These are phyloP conservation scores for Ceratocystis cacaofunesta DNA, from an alignment of 2,329 filamentous ascomycete genomes.

Conservation along the genomic window DNA sequence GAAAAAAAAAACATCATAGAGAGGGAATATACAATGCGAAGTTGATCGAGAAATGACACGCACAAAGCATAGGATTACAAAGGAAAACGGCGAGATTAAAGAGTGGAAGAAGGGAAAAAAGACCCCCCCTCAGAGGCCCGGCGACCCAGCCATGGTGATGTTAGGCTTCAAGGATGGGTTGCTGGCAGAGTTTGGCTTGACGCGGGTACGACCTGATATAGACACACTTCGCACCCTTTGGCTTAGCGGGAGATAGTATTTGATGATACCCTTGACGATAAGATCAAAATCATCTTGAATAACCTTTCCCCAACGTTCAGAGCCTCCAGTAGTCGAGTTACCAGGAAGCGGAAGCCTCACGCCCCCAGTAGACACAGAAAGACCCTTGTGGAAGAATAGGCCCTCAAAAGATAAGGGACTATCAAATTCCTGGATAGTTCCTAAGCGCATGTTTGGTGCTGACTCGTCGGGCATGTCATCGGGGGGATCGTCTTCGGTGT, in stretches of 20 bases:
- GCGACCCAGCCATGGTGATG: slow-evolving; percentile 15
- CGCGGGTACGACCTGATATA: slow-evolving; percentile 43
- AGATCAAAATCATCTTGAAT: slow-evolving; percentile 86
- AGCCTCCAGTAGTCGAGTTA: slow-evolving; percentile 76
- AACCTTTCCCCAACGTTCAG: slow-evolving; percentile 77
- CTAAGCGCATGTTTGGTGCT: slow-evolving; percentile 79
- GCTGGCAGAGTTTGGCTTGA: slow-evolving; percentile 48
- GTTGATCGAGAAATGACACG: background rate
- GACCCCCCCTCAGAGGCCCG: background rate
- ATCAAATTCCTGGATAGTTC: slow-evolving; percentile 73
- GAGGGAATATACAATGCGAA: background rate
- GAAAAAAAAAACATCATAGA: background rate
- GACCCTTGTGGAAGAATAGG: slow-evolving; percentile 64
- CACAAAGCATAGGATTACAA: background rate
- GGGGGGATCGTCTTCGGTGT: slow-evolving; percentile 25
- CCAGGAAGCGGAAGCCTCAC: slow-evolving; percentile 71
- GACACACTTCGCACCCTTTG: slow-evolving; percentile 43
- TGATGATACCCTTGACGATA: slow-evolving; percentile 78
- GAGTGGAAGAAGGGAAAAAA: background rate
- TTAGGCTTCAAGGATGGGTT: slow-evolving; percentile 30
- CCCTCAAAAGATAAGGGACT: slow-evolving; percentile 80
- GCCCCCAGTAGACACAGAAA: slow-evolving; percentile 63
- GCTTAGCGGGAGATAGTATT: slow-evolving; percentile 56
- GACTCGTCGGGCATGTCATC: slow-evolving; percentile 48
- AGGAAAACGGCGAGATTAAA: background rate